These are phyloP conservation scores for Diaporthe nobilis DNA, from an alignment of 2,329 filamentous ascomycete species.

Conservation along the genomic window DNA sequence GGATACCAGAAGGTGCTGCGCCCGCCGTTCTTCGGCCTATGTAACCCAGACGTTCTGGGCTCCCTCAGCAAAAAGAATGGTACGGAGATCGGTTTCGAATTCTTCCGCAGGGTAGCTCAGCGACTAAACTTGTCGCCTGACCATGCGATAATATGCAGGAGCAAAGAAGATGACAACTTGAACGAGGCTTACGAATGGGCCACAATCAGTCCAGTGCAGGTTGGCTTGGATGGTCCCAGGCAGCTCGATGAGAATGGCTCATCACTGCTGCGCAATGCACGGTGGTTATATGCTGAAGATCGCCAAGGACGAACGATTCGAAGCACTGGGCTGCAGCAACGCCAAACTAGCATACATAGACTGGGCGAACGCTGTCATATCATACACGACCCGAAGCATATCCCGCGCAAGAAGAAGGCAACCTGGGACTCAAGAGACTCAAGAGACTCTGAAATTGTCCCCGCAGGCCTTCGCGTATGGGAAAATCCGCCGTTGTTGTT, in stretches of 20 bases:
- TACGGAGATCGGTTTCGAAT: not conserved
- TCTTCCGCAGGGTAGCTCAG: not conserved
- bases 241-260: not conserved
- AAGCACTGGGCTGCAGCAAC: not conserved
- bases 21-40: not conserved
- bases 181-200: not conserved
- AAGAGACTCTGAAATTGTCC: too few relatives aligned
- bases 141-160: not conserved
- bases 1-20: not conserved
- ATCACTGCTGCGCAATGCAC: not conserved
- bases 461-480: not conserved
- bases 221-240: not conserved
- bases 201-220: not conserved
- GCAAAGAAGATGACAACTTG: not conserved
- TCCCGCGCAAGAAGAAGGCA: not conserved
- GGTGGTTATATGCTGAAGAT: not conserved
- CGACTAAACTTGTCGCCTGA: not conserved
- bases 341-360: not conserved
- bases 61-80: not conserved
- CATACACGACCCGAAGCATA: not conserved
- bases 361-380: constrained; percentile 3
- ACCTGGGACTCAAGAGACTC: not conserved
- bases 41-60: not conserved
- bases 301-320: not conserved
- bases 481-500: not conserved